A percentile compares a stretch with the other conserved stretches of the same genome.
Conservation (phyloP, 2,329 filamentous ascomycete genomes). For the Salinomyces thailandicus region DNA sequence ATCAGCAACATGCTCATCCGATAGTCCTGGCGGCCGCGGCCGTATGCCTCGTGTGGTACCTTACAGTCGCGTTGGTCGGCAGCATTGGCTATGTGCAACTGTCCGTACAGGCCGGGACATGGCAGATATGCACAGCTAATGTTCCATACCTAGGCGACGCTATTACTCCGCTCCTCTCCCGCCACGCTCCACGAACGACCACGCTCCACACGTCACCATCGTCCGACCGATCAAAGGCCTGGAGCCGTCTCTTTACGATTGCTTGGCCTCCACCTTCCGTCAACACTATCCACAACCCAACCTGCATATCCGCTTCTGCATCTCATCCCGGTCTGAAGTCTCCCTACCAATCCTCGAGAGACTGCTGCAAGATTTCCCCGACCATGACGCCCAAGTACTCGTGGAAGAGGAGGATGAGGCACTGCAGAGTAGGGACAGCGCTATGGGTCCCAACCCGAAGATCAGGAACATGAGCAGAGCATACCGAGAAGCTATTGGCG, state of each 20-base stretch:
- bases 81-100: conserved; percentile 49
- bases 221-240: conserved; percentile 90
- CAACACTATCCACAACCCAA: conserved; percentile 71
- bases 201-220: conserved; percentile 73
- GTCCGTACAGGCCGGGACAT: conserved; percentile 31
- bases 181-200: conserved; percentile 20
- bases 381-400: conserved; percentile 59
- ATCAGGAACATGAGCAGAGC: conserved; percentile 92
- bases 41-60: conserved; percentile 26
- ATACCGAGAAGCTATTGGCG: conserved; percentile 76
- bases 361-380: conserved; percentile 62
- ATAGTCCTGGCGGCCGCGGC: conserved; percentile 17
- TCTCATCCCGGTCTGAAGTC: conserved; percentile 62
- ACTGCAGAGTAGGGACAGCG: conserved; percentile 44
- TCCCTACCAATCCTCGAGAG: conserved; percentile 63
- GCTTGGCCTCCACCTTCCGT: conserved; percentile 72
- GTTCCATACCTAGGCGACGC: conserved; percentile 37
- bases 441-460: conserved; percentile 90
- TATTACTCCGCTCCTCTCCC: conserved; percentile 40
- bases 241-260: conserved; percentile 84
- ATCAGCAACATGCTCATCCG: conserved; percentile 8
- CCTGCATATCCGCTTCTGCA: conserved; percentile 71
- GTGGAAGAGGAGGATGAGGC: conserved; percentile 73
- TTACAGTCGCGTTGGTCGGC: conserved; percentile 46
- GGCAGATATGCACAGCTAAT: conserved; percentile 1